A percentile compares a stretch with the other conserved stretches of the same genome.
These are phyloP conservation scores for Xerocomus amazonicus DNA, from an alignment of 1,284 basidiomycete genomes.

Conservation along the genomic window DNA sequence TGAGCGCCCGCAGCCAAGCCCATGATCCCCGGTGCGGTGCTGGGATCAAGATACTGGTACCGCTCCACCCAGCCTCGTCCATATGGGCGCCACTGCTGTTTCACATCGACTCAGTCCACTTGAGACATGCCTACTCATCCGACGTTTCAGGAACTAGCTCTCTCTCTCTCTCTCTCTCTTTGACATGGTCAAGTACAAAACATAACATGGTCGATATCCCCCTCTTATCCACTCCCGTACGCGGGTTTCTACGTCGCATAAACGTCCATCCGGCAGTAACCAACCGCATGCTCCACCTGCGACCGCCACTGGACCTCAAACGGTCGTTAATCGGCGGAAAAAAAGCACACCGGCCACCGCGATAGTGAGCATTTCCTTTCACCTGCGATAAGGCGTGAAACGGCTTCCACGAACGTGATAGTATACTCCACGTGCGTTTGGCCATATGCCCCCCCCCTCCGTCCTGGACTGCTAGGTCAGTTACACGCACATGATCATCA, in stretches of 20 bases:
- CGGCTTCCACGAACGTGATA: background rate
- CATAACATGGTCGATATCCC: no score
- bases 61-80: background rate
- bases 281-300: background rate
- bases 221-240: background rate
- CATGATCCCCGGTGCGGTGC: background rate
- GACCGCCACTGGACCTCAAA: background rate
- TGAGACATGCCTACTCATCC: background rate
- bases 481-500: no score
- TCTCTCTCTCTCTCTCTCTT: no score
- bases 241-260: background rate
- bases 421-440: no score
- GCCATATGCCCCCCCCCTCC: no score
- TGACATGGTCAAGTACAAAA: background rate
- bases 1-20: conserved; percentile 1
- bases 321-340: no score
- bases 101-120: background rate
- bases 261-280: background rate
- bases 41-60: background rate
- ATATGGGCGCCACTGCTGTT: background rate
- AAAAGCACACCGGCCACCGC: no score
- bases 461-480: no score
- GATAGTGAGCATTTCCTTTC: no score
- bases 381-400: background rate
- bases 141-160: background rate